phyloP scores from a whole-genome alignment of 352 stramenopile genomes.

The Aphanomyces cochlioides region DNA sequence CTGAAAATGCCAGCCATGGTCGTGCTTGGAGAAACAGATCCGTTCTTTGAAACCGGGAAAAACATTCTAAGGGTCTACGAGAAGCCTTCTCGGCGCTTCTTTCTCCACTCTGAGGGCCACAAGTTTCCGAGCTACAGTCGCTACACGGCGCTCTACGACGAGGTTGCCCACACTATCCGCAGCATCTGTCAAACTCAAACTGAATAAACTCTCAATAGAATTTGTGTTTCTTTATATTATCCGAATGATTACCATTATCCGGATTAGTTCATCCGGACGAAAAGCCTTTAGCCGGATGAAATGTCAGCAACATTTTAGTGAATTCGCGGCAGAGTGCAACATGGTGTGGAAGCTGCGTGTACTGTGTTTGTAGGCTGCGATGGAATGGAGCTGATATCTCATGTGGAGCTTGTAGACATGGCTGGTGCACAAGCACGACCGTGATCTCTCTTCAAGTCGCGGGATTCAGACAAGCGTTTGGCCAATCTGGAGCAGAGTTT shows the following conservation, averaged over 20 bases:
- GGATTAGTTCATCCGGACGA: neutral
- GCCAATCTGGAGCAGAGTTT: conserved; percentile 16
- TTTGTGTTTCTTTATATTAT: neutral
- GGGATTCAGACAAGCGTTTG: conserved; percentile 26
- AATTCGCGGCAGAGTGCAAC: no score
- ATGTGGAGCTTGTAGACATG: conserved; percentile 15
- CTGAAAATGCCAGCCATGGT: conserved; percentile 44
- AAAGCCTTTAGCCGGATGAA: no score
- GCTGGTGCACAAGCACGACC: conserved; percentile 25
- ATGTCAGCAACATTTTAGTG: no score
- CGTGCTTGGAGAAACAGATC: conserved; percentile 57
- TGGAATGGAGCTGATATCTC: neutral
- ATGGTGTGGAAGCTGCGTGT: conserved; percentile 17
- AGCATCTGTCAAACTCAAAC: conserved; percentile 1
- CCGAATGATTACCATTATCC: neutral
- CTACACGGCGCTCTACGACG: conserved; percentile 35
- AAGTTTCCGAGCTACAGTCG: conserved; percentile 35
- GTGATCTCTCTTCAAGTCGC: conserved; percentile 25
- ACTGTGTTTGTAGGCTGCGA: conserved; percentile 20
- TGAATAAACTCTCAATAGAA: neutral
- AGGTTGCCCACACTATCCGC: conserved; percentile 28
- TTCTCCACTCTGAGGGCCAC: conserved; percentile 37
- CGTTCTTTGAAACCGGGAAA: conserved; percentile 40
- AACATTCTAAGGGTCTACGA: conserved; percentile 40
- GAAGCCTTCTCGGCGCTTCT: conserved; percentile 28